A percentile compares a stretch with the other conserved stretches of the same genome.
These are phyloP conservation scores for Asterella californica DNA, from an alignment of 225 moss, liverwort and hornwort genomes.

Conservation along the genomic window DNA sequence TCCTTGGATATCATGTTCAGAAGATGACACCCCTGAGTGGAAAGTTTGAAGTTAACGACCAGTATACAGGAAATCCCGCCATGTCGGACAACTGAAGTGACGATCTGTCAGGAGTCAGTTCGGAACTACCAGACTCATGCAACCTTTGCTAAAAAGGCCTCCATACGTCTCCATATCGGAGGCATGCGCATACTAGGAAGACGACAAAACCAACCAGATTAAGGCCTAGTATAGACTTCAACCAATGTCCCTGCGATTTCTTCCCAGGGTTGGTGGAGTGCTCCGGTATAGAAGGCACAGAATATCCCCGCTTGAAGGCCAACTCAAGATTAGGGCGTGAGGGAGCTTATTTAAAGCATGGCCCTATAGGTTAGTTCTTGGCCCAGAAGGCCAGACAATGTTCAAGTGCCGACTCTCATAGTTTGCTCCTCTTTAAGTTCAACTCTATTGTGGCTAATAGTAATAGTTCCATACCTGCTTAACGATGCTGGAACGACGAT, in stretches of 20 bases:
- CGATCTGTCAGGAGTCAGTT: neutral
- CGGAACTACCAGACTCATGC: neutral
- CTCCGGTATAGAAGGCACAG: too few species aligned
- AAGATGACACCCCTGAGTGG: constrained; percentile 77
- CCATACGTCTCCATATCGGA: neutral
- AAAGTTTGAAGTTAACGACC: neutral
- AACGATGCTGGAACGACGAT: constrained; percentile 97
- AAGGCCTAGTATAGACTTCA: too few species aligned
- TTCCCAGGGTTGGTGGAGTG: too few species aligned
- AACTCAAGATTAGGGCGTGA: neutral
- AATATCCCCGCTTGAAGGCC: neutral
- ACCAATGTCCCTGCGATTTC: too few species aligned
- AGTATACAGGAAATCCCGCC: neutral
- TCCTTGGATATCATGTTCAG: constrained; percentile 82
- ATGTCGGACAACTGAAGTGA: neutral
- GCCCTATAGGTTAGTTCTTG: neutral
- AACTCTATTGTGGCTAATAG: neutral
- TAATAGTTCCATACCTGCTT: constrained; percentile 56
- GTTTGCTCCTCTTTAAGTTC: neutral
- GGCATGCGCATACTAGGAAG: neutral
- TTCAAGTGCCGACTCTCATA: neutral
- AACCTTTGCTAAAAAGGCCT: neutral
- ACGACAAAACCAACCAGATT: neutral
- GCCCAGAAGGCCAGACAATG: neutral
- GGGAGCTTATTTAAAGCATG: neutral